A percentile compares a stretch with the other conserved stretches of the same genome.
Evolutionary conservation across 495 filamentous ascomycete species (phyloP).

Genomic region (Arthonia radiata): DNA sequence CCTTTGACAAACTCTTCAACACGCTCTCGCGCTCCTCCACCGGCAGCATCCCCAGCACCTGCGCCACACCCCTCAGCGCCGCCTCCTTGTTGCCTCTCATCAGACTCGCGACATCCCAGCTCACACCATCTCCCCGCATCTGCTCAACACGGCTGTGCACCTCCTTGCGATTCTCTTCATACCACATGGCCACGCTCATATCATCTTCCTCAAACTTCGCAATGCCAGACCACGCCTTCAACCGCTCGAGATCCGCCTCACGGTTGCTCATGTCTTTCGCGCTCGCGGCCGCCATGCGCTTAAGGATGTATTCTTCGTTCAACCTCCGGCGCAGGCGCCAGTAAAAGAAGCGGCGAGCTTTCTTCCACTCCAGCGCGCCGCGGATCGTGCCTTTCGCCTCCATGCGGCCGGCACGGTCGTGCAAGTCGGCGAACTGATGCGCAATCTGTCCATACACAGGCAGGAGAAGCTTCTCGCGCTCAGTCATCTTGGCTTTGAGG

Average conservation of each 20-base stretch:
- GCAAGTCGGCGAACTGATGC: conserved; percentile 85
- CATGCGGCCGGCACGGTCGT: conserved; percentile 95
- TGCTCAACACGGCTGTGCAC: conserved; percentile 56
- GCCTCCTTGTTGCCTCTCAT: conserved; percentile 50
- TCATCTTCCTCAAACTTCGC: conserved; percentile 51
- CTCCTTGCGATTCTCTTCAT: conserved; percentile 76
- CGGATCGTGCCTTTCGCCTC: conserved; percentile 89
- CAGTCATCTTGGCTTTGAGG: conserved; percentile 67
- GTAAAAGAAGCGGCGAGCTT: conserved; percentile 97
- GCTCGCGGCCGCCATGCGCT: conserved; percentile 44
- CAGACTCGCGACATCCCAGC: conserved; percentile 52
- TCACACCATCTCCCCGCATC: conserved; percentile 51
- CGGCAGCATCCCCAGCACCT: conserved; percentile 63
- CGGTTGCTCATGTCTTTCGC: conserved; percentile 22
- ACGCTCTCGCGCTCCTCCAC: conserved; percentile 70
- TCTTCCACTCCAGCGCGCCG: conserved; percentile 54
- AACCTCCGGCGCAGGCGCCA: conserved; percentile 93
- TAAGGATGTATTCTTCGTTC: conserved; percentile 88
- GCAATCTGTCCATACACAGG: conserved; percentile 86
- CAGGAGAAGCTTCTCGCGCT: conserved; percentile 67
- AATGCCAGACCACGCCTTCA: conserved; percentile 56
- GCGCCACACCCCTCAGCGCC: conserved; percentile 67
- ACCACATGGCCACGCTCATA: conserved; percentile 74
- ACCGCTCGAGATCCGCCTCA: conserved; percentile 34
- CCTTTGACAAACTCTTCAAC: conserved; percentile 30